A percentile compares a stretch with the other conserved stretches of the same genome.
These are phyloP conservation scores for Penicillium mononematosum DNA, from an alignment of 495 filamentous ascomycete genomes.

Conservation along the genomic window DNA sequence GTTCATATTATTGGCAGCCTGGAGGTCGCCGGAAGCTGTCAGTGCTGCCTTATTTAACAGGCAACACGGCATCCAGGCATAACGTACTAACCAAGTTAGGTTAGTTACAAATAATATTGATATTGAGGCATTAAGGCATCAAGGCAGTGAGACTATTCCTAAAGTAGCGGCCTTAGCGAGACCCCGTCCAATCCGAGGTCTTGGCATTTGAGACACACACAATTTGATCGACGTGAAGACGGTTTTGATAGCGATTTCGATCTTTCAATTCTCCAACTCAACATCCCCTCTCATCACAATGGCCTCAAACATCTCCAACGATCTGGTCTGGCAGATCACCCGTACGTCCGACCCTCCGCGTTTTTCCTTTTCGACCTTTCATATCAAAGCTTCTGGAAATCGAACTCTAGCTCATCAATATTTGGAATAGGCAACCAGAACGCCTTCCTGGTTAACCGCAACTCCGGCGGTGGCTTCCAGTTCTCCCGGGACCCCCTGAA, in stretches of 20 bases:
- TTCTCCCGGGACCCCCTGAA: slow-evolving; percentile 95
- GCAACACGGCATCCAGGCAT: background rate
- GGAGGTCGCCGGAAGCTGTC: slow-evolving; percentile 9
- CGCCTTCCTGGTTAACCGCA: slow-evolving; percentile 87
- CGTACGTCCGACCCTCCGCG: slow-evolving; percentile 57
- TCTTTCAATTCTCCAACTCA: slow-evolving; percentile 24
- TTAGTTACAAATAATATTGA: no score
- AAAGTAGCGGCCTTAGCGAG: slow-evolving; percentile 48
- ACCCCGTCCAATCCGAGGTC: slow-evolving; percentile 23
- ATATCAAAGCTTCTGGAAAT: background rate
- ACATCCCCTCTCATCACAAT: slow-evolving; percentile 36
- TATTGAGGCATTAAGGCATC: background rate
- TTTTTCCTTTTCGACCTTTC: background rate
- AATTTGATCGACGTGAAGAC: slow-evolving; percentile 28
- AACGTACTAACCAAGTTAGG: no score
- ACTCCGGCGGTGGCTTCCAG: slow-evolving; percentile 67
- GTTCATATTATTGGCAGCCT: slow-evolving; percentile 4
- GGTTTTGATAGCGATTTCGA: slow-evolving; percentile 25
- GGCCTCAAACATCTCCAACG: slow-evolving; percentile 68
- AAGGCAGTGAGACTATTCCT: slow-evolving; percentile 30
- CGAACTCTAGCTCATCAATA: slow-evolving; percentile 22
- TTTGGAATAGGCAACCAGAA: slow-evolving; percentile 66
- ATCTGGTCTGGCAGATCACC: slow-evolving; percentile 87
- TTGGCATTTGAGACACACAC: slow-evolving; percentile 36
- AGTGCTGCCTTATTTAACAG: background rate